phyloP scores from a whole-genome alignment of 2,329 filamentous ascomycete genomes.

The Fusarium mundagurra region DNA sequence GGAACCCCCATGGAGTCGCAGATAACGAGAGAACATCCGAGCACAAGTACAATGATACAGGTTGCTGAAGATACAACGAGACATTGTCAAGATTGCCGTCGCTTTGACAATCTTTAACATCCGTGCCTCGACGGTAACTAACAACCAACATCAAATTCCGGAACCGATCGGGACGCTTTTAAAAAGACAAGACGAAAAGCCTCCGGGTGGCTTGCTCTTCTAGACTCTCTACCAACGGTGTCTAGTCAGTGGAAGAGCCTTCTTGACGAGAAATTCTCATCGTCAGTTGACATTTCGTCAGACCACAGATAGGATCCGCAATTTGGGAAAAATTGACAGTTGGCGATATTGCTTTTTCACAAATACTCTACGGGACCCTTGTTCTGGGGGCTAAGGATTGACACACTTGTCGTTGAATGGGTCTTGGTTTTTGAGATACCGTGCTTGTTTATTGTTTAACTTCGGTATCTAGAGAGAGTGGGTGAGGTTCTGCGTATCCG shows the following conservation, averaged over 20 bases:
- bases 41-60: not conserved
- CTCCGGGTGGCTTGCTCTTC: slow-evolving; percentile 2
- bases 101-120: not conserved
- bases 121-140: not conserved
- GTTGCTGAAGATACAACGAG: not conserved
- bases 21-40: not conserved
- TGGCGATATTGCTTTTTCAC: slow-evolving; percentile 4
- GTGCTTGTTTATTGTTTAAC: not conserved
- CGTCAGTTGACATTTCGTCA: not conserved
- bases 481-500: not conserved
- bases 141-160: slow-evolving; percentile 11
- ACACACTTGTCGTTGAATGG: slow-evolving; percentile 19
- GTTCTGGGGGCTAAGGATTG: slow-evolving; percentile 11
- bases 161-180: slow-evolving; percentile 10
- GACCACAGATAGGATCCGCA: not conserved
- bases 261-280: not conserved
- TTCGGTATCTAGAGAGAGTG: not conserved
- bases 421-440: not conserved
- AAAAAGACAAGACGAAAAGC: slow-evolving; percentile 22
- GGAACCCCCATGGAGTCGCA: not conserved
- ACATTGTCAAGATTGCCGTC: not conserved
- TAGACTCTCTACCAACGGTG: not conserved
- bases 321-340: slow-evolving; percentile 9
- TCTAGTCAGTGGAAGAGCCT: not conserved
- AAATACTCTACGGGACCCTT: slow-evolving; percentile 7